phyloP scores from a whole-genome alignment of 139 green algal genomes.

The Coccomyxa sp. region DNA sequence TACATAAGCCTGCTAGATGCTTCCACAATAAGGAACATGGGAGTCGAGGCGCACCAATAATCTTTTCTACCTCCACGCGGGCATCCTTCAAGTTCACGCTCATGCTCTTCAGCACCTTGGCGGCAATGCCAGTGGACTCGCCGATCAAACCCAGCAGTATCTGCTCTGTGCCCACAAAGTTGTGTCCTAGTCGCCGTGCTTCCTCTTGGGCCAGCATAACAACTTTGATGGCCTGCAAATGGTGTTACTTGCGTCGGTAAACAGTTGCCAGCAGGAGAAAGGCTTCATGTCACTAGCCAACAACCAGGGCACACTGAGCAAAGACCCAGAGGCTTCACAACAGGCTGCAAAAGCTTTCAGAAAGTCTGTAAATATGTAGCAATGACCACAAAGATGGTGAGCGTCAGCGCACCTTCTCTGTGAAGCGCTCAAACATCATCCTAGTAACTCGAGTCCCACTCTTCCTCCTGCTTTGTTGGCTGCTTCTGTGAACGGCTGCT shows the following conservation, averaged over 20 bases:
- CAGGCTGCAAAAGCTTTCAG: too few relatives aligned
- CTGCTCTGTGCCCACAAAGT: constrained; percentile 99
- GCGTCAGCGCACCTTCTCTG: constrained; percentile 65
- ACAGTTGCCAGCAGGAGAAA: too few relatives aligned
- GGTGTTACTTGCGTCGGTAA: constrained; percentile 33
- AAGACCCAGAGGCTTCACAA: too few relatives aligned
- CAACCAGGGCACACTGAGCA: too few relatives aligned
- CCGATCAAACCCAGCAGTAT: constrained; percentile 98
- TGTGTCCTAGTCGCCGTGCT: constrained; percentile 90
- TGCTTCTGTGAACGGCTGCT: constrained; percentile 19
- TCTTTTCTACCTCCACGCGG: constrained; percentile 97
- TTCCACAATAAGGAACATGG: background rate
- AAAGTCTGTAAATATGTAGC: too few relatives aligned
- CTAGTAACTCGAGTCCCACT: constrained; percentile 11
- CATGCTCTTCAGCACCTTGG: constrained; percentile 97
- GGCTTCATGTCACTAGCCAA: too few relatives aligned
- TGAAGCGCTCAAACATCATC: constrained; percentile 98
- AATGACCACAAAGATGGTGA: background rate
- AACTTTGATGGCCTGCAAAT: constrained; percentile 75
- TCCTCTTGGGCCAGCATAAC: constrained; percentile 99
- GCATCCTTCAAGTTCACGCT: constrained; percentile 98
- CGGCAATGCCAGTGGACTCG: constrained; percentile 97
- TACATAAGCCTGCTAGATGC: background rate
- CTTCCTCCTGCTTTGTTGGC: background rate
- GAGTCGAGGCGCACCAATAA: constrained; percentile 69